Conservation (phyloP, 2,329 filamentous ascomycete species). For the Sporothrix curviconia region DNA sequence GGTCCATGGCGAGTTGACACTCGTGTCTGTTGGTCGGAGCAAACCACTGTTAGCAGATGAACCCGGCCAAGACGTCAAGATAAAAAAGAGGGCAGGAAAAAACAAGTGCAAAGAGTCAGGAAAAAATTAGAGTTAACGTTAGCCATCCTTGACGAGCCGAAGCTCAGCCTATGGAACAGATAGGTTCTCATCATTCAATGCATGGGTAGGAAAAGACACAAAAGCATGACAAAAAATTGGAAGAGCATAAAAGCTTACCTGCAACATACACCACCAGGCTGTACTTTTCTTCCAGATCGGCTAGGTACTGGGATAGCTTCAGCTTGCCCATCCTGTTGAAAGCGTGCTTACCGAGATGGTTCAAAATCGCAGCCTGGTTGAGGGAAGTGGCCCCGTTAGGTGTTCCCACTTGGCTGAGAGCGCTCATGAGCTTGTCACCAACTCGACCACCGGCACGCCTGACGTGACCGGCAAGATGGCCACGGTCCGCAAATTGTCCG, state of each 20-base stretch:
- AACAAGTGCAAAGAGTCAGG: slow-evolving; percentile 39
- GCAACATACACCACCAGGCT: slow-evolving; percentile 92
- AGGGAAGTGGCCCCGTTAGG: slow-evolving; percentile 85
- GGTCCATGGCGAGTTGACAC: slow-evolving; percentile 95
- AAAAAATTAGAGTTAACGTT: slow-evolving; percentile 62
- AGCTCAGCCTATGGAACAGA: slow-evolving; percentile 41
- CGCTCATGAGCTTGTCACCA: slow-evolving; percentile 78
- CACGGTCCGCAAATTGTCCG: slow-evolving; percentile 85
- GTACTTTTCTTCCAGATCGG: slow-evolving; percentile 95
- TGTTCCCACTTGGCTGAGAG: slow-evolving; percentile 81
- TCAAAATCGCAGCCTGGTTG: slow-evolving; percentile 88
- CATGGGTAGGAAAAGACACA: neutral
- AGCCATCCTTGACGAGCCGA: slow-evolving; percentile 46
- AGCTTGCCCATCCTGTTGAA: slow-evolving; percentile 97
- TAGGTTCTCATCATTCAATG: slow-evolving; percentile 46
- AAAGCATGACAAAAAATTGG: neutral
- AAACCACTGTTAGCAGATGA: neutral
- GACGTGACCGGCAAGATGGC: slow-evolving; percentile 84
- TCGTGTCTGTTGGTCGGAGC: slow-evolving; percentile 61
- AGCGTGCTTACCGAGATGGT: slow-evolving; percentile 89
- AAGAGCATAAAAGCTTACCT: slow-evolving; percentile 39
- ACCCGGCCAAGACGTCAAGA: neutral
- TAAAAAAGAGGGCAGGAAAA: neutral
- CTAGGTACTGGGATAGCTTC: slow-evolving; percentile 90
- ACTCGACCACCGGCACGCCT: slow-evolving; percentile 90